Base-by-base conservation (phyloP, 495 filamentous ascomycete species). In the Penicillium herquei region DNA sequence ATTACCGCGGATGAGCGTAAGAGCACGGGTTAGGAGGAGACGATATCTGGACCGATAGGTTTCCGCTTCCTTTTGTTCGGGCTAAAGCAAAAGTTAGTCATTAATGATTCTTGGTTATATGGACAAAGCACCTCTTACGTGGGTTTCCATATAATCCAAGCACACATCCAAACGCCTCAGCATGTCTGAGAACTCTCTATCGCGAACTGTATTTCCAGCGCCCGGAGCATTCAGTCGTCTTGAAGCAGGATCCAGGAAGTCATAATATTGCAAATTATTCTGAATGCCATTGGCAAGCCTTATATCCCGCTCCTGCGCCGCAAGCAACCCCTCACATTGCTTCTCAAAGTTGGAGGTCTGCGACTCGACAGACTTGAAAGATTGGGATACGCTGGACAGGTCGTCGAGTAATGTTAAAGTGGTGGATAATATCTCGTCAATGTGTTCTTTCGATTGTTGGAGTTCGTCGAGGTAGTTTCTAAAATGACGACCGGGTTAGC, bases 291-390 rank as follows among this genome's bases (percentile, higher is more conserved):
- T 85, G 1, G 91, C 89, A 37, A 98, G 76, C 34, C 79, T 78
- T 47, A 87, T 83, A 18, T 96, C 79, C 12, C 87, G 84, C 56
- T 81, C 84, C 67, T 97, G 88, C 46, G 95, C 89, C 3, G 82
- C 73, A 21, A 96, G 69, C 1, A 98, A 73, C 13, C 89, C 89
- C 63, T 96, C 90, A 68, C 93, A 98, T 70, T 93, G 91, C 49
- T 87, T 86, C 67, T 91, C 89, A 68, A 99, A 96, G 34, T 87
- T 85, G 14, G 89, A 89, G 1, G 94, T 97, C 73, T 98, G 93
- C 12, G 82, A 78, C 66, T 96, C 91, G 34, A 99, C 95, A 0
- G 86, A 73, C 55, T 81, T 83, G 72, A 98, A 99, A 26, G 91
- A 90, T 59, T 85, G 81, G 50, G 91, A 89, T 26, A 98, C 80